A percentile compares a stretch with the other conserved stretches of the same genome.
phyloP scores from a whole-genome alignment of 2,329 filamentous ascomycete species.

The Claviceps paspali region DNA sequence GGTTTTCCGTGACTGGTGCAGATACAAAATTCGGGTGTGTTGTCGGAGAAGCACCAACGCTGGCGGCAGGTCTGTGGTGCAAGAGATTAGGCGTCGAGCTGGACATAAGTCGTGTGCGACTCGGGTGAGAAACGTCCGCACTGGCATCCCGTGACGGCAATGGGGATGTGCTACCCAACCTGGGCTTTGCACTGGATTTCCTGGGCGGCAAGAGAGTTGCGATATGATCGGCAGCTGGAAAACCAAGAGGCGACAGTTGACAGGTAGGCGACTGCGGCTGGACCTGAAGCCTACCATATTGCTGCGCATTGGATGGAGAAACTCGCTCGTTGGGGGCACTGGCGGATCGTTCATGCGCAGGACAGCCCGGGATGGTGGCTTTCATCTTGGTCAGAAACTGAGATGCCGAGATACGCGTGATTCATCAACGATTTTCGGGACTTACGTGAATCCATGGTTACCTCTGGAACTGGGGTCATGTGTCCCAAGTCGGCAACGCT shows the following conservation, averaged over 20 bases:
- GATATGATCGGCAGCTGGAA: slow-evolving; percentile 21
- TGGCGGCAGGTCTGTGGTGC: slow-evolving; percentile 29
- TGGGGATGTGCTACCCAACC: slow-evolving; percentile 27
- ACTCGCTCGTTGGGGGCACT: slow-evolving; percentile 34
- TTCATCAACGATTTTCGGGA: too few relatives aligned
- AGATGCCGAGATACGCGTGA: too few relatives aligned
- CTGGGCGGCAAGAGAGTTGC: slow-evolving; percentile 15
- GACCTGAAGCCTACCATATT: slow-evolving; percentile 28
- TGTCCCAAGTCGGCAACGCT: slow-evolving; percentile 50
- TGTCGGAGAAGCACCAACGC: slow-evolving; percentile 19
- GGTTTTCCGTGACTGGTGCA: slow-evolving; percentile 26
- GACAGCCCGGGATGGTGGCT: slow-evolving; percentile 56
- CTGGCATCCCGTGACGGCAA: slow-evolving; percentile 27
- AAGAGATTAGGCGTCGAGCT: slow-evolving; percentile 22
- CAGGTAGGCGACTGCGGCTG: slow-evolving; percentile 16
- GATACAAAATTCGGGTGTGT: slow-evolving; percentile 35
- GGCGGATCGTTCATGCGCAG: slow-evolving; percentile 48
- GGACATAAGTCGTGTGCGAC: slow-evolving; percentile 25
- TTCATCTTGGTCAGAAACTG: slow-evolving; percentile 8
- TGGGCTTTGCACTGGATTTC: slow-evolving; percentile 29
- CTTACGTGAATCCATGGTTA: slow-evolving; percentile 57
- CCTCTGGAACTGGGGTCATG: slow-evolving; percentile 54
- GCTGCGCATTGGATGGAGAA: slow-evolving; percentile 9
- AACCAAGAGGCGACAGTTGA: slow-evolving; percentile 38
- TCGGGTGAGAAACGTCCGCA: slow-evolving; percentile 31